Percentiles rank a stretch among this genome's conserved stretches.
Conservation (phyloP, 2,329 filamentous ascomycete species). For the Fusarium keratoplasticum region DNA sequence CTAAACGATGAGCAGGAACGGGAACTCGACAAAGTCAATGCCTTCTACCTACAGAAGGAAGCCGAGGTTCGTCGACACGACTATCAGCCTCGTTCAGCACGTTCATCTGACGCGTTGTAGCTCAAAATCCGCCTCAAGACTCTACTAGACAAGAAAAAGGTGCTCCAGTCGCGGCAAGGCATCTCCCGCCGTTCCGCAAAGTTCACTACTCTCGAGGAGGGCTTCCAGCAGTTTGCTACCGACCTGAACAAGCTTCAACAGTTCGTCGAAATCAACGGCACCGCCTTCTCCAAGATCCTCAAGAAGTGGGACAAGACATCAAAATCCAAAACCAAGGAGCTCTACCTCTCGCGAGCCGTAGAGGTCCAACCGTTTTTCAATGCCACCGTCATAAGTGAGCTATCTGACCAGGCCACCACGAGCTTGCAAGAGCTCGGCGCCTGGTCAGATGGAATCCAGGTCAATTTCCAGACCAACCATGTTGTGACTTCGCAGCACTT, state of each 20-base stretch:
- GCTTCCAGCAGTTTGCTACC: constrained; percentile 96
- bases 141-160: constrained; percentile 92
- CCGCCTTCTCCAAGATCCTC: constrained; percentile 96
- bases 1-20: constrained; percentile 78
- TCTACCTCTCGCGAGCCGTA: constrained; percentile 94
- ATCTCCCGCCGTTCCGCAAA: constrained; percentile 90
- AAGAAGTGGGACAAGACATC: constrained; percentile 99
- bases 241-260: constrained; percentile 98
- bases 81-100: background rate
- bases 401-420: constrained; percentile 97
- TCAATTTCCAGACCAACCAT: constrained; percentile 80
- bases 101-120: constrained; percentile 59
- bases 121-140: constrained; percentile 94
- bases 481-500: constrained; percentile 74
- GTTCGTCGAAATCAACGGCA: constrained; percentile 98
- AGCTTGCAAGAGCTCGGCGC: constrained; percentile 93
- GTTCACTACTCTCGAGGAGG: constrained; percentile 94
- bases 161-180: constrained; percentile 83
- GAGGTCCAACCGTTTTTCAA: constrained; percentile 99
- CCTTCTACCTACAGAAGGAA: constrained; percentile 97
- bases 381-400: constrained; percentile 92
- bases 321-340: constrained; percentile 97
- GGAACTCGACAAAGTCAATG: constrained; percentile 98
- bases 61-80: constrained; percentile 77
- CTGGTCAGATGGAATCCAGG: constrained; percentile 96